These are phyloP conservation scores for Penicillium sp. DNA, from an alignment of 2,329 filamentous ascomycete genomes.

Conservation along the genomic window DNA sequence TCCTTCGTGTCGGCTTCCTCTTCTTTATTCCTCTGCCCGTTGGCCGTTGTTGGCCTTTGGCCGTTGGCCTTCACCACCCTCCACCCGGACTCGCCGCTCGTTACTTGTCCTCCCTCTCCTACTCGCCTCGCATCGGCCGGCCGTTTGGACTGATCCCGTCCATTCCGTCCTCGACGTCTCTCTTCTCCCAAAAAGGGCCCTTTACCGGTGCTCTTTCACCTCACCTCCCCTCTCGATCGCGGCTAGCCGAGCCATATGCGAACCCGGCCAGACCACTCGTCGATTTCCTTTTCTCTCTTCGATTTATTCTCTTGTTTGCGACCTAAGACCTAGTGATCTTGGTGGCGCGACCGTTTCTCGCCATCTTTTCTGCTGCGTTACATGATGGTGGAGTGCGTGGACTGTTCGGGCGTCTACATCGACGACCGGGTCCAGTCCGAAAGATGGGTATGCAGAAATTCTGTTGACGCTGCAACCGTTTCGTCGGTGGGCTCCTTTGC, in stretches of 20 bases:
- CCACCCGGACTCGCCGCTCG: conserved; percentile 16
- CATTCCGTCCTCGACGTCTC: conserved; percentile 2
- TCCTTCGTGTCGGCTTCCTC: conserved; percentile 19
- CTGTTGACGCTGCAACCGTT: conserved; percentile 29
- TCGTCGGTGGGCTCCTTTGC: conserved; percentile 31
- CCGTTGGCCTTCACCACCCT: not conserved
- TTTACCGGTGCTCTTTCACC: conserved; percentile 18
- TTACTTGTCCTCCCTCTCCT: conserved; percentile 9
- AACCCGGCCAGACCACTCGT: conserved; percentile 20
- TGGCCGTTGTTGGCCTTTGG: no score
- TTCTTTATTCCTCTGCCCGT: not conserved
- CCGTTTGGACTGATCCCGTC: not conserved
- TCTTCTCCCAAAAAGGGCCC: conserved; percentile 3
- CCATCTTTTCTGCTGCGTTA: conserved; percentile 5
- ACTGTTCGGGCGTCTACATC: conserved; percentile 51
- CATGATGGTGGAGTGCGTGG: conserved; percentile 49
- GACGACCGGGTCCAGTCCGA: conserved; percentile 51
- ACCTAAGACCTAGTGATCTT: conserved; percentile 12
- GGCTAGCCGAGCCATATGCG: conserved; percentile 32
- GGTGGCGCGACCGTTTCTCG: conserved; percentile 22
- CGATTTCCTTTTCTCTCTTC: conserved; percentile 16
- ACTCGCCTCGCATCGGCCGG: not conserved
- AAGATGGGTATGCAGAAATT: conserved; percentile 47
- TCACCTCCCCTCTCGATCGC: conserved; percentile 1
- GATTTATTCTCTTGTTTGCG: conserved; percentile 11